Conservation (phyloP, 1,139 yeast species). For the Komagataea norvegica region DNA sequence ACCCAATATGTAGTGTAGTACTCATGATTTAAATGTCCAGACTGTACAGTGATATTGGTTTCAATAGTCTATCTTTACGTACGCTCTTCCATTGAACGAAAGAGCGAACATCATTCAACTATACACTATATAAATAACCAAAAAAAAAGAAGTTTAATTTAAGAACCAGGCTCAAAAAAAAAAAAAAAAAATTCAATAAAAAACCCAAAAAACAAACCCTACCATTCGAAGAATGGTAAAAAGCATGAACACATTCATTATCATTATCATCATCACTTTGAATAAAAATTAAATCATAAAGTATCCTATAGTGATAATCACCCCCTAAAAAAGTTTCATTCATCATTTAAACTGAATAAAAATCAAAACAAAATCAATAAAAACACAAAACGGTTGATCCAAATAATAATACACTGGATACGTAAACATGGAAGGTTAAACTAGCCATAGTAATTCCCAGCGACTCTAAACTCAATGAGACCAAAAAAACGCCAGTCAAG, state of each 20-base stretch:
- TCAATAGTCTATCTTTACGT: too few species aligned
- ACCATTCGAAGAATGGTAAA: background rate
- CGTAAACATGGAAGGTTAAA: too few species aligned
- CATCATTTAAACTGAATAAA: background rate
- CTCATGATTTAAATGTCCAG: too few species aligned
- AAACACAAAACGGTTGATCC: background rate
- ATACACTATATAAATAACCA: background rate
- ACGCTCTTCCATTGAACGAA: too few species aligned
- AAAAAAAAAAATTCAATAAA: conserved; percentile 1
- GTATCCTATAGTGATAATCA: background rate
- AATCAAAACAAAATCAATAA: background rate
- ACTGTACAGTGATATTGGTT: background rate
- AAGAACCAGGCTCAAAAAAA: conserved; percentile 3
- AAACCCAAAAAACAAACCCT: conserved; percentile 1
- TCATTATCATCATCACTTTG: conserved; percentile 5
- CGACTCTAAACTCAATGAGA: too few species aligned
- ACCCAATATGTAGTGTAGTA: too few species aligned
- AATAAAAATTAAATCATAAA: background rate
- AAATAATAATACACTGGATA: too few species aligned
- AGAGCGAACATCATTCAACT: too few species aligned
- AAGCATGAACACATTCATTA: conserved; percentile 3
- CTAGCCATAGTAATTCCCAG: too few species aligned
- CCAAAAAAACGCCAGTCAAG: too few species aligned
- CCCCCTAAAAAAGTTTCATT: background rate
- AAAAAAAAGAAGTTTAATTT: background rate